Conservation (phyloP, 257 asterid species). For the Catharanthus roseus region DNA sequence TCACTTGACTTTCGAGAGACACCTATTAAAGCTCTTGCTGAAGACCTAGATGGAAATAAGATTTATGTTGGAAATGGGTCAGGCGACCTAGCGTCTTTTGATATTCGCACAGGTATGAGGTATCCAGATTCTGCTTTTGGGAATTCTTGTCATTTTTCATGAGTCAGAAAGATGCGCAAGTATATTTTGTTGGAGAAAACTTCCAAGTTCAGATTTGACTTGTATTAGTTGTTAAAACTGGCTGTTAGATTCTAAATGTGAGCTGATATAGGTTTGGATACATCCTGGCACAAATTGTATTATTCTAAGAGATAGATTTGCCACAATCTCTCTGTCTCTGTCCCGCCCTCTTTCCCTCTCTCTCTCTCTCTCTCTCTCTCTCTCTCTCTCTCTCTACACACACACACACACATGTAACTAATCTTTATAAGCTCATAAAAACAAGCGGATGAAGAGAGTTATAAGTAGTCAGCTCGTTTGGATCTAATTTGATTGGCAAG, state of each 20-base stretch:
- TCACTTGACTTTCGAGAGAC: conserved; percentile 82
- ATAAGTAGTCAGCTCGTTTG: background rate
- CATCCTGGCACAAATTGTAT: background rate
- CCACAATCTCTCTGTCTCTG: background rate
- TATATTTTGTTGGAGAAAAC: background rate
- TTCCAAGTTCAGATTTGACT: too few relatives aligned
- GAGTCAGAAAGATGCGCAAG: background rate
- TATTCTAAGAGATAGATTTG: background rate
- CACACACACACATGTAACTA: too few relatives aligned
- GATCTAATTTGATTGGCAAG: background rate
- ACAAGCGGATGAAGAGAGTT: background rate
- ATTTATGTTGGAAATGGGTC: conserved; percentile 81
- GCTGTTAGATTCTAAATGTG: background rate
- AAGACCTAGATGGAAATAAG: conserved; percentile 73
- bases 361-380: too few relatives aligned
- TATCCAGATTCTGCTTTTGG: background rate
- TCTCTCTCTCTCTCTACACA: too few relatives aligned
- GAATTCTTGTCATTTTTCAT: background rate
- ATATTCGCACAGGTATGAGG: conserved; percentile 72
- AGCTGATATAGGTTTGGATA: background rate
- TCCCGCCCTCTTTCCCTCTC: background rate
- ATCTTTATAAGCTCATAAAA: background rate
- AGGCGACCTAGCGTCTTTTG: conserved; percentile 91
- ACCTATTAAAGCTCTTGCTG: conserved; percentile 68
- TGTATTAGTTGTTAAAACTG: background rate